Evolutionary conservation across 1,284 basidiomycete species (phyloP).

Genomic region (Schizopora paradoxa): DNA sequence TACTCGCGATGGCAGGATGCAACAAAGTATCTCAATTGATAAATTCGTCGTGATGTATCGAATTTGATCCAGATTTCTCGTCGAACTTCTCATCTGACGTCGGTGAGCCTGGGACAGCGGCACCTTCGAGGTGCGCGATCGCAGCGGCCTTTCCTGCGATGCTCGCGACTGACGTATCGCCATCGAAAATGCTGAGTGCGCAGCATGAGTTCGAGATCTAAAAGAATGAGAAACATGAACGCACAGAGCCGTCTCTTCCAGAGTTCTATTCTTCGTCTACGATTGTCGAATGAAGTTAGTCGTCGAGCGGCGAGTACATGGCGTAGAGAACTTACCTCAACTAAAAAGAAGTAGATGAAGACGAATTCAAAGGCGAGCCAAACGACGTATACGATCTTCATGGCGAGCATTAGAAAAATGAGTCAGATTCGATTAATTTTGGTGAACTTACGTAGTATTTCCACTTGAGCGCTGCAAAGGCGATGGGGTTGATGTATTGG

Average conservation of each 20-base stretch:
- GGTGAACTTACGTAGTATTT: slow-evolving; percentile 26
- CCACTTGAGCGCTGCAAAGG: slow-evolving; percentile 28
- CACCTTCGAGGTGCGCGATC: slow-evolving; percentile 6
- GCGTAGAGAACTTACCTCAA: slow-evolving; percentile 18
- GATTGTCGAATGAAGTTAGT: neutral
- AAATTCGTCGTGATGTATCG: too few species aligned
- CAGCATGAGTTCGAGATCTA: neutral
- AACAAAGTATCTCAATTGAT: too few species aligned
- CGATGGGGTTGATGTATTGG: slow-evolving; percentile 33
- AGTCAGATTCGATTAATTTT: neutral
- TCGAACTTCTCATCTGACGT: slow-evolving; percentile 3
- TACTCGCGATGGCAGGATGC: too few species aligned
- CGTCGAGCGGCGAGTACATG: neutral
- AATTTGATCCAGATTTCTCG: too few species aligned
- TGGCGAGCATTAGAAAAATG: too few species aligned
- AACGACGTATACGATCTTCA: slow-evolving; percentile 24
- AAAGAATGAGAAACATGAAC: slow-evolving; percentile 1
- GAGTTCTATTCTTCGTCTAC: slow-evolving; percentile 17
- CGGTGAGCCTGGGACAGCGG: neutral
- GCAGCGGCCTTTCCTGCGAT: slow-evolving; percentile 12
- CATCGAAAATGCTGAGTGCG: slow-evolving; percentile 18
- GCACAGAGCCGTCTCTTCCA: slow-evolving; percentile 18
- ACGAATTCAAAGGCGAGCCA: slow-evolving; percentile 32
- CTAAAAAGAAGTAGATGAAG: slow-evolving; percentile 26
- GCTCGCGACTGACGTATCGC: slow-evolving; percentile 16